Conservation (phyloP, 805 yeast species). For the Komagataella populi region DNA sequence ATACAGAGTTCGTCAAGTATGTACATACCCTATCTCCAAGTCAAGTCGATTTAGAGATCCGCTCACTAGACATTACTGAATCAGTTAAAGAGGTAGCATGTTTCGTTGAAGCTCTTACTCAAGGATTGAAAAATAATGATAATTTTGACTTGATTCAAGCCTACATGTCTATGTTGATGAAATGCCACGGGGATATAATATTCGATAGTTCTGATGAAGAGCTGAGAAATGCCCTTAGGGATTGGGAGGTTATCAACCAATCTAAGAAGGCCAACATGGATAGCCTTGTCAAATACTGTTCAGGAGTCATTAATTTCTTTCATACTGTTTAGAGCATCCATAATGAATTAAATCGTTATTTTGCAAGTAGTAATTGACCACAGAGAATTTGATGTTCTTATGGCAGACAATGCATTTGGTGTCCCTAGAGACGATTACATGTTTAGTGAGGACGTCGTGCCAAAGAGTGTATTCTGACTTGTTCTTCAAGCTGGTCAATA, state of each 20-base stretch:
- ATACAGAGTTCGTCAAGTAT: constrained; percentile 34
- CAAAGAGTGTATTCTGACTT: background rate
- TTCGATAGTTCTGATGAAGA: constrained; percentile 17
- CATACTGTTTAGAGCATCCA: constrained; percentile 21
- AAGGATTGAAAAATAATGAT: constrained; percentile 38
- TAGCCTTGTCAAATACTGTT: constrained; percentile 59
- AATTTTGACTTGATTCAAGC: constrained; percentile 78
- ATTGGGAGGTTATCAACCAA: constrained; percentile 32
- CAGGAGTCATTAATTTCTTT: constrained; percentile 62
- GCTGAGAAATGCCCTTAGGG: constrained; percentile 29
- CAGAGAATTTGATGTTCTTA: background rate
- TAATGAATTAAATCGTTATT: background rate
- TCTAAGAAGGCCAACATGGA: constrained; percentile 39
- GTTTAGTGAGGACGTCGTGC: background rate
- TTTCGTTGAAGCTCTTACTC: constrained; percentile 55
- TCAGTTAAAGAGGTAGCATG: constrained; percentile 54
- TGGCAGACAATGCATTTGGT: background rate
- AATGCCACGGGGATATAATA: constrained; percentile 74
- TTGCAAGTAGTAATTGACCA: background rate
- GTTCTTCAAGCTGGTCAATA: background rate
- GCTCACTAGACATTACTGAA: constrained; percentile 54
- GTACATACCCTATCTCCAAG: constrained; percentile 61
- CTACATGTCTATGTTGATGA: constrained; percentile 58
- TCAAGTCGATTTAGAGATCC: constrained; percentile 70
- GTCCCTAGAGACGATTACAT: background rate